Evolutionary conservation across 345 rosid genomes (phyloP).

Genomic region (Lepidium sativum): DNA sequence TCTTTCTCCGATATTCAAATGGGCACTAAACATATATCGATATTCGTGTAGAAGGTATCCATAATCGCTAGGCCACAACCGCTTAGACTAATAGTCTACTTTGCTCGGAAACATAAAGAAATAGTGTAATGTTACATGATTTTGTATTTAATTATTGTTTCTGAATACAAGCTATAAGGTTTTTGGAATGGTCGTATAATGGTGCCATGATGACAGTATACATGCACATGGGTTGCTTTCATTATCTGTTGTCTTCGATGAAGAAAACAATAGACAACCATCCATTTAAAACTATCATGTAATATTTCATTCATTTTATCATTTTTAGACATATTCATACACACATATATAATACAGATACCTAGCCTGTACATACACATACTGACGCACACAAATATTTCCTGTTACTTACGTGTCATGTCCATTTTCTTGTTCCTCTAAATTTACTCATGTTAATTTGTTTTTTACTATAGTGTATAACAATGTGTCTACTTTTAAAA

Average conservation of each 20-base stretch:
- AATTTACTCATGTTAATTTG: background rate
- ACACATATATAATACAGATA: background rate
- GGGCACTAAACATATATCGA: too few relatives aligned
- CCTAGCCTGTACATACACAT: background rate
- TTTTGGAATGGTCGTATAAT: constrained; percentile 3
- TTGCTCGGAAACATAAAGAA: too few relatives aligned
- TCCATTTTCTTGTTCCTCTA: background rate
- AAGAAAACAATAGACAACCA: constrained; percentile 23
- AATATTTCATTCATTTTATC: constrained; percentile 13
- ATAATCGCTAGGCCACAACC: too few relatives aligned
- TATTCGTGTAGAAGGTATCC: too few relatives aligned
- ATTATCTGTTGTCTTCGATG: constrained; percentile 23
- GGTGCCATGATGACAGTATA: constrained; percentile 21
- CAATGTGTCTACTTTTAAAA: too few relatives aligned
- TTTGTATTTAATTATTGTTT: too few relatives aligned
- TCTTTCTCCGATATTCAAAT: too few relatives aligned
- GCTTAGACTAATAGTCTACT: too few relatives aligned
- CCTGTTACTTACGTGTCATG: background rate
- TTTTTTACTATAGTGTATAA: too few relatives aligned
- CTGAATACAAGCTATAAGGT: constrained; percentile 1
- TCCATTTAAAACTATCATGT: constrained; percentile 8
- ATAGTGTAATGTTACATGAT: too few relatives aligned
- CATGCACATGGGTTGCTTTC: constrained; percentile 31
- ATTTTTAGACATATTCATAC: background rate
- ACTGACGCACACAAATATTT: background rate